phyloP scores from a whole-genome alignment of 441 rosid genomes.

The Mallotus repandus region DNA sequence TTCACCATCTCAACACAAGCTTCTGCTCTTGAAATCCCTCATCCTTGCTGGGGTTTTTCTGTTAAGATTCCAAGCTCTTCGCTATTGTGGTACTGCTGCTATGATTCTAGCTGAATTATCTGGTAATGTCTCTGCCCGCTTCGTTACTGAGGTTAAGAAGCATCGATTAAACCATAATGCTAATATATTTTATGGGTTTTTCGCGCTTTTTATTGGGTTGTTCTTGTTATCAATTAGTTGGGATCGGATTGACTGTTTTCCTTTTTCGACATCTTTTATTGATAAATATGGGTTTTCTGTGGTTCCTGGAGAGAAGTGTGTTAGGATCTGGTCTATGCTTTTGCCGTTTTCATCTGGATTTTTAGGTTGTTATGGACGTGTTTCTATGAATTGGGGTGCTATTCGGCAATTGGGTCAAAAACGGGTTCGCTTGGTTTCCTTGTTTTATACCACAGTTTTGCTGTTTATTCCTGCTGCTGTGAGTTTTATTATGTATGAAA shows the following conservation, averaged over 20 bases:
- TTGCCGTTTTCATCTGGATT: slow-evolving; percentile 84
- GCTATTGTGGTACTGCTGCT: slow-evolving; percentile 85
- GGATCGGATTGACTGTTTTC: slow-evolving; percentile 87
- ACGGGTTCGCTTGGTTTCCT: slow-evolving; percentile 61
- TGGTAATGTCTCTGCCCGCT: slow-evolving; percentile 69
- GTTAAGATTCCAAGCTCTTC: slow-evolving; percentile 81
- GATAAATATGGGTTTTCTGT: slow-evolving; percentile 42
- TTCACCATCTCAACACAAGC: slow-evolving; percentile 51
- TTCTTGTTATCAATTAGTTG: slow-evolving; percentile 71
- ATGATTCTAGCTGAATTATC: slow-evolving; percentile 90
- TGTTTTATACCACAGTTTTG: slow-evolving; percentile 60
- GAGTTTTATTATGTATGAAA: slow-evolving; percentile 50
- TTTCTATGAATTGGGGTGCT: slow-evolving; percentile 59
- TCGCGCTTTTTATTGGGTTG: slow-evolving; percentile 55
- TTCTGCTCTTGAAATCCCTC: slow-evolving; percentile 48
- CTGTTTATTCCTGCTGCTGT: slow-evolving; percentile 69
- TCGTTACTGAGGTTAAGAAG: slow-evolving; percentile 34
- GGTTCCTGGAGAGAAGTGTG: slow-evolving; percentile 55
- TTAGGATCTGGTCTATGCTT: slow-evolving; percentile 77
- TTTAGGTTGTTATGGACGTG: slow-evolving; percentile 76
- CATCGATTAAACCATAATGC: slow-evolving; percentile 2
- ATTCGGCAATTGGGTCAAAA: slow-evolving; percentile 61
- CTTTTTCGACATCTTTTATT: slow-evolving; percentile 43
- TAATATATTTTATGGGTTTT: slow-evolving; percentile 53
- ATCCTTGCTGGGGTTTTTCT: slow-evolving; percentile 64